phyloP scores from a whole-genome alignment of 1,284 basidiomycete species.

The Rhodotorula sp. region DNA sequence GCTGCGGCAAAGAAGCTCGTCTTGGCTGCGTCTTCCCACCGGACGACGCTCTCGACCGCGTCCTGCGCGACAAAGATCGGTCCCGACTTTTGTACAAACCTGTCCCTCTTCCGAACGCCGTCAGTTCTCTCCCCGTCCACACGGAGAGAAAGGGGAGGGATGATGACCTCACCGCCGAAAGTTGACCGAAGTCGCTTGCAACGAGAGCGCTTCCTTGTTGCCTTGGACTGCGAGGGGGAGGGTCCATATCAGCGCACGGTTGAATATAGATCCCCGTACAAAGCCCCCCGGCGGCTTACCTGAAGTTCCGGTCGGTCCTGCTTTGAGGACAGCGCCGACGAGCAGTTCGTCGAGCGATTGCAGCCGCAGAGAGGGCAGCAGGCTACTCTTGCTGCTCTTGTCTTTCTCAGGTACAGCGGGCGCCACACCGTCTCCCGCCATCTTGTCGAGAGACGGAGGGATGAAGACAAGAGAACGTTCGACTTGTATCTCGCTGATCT shows the following conservation, averaged over 20 bases:
- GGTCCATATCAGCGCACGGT: background rate
- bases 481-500: too few relatives aligned
- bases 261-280: background rate
- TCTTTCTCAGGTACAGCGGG: background rate
- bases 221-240: constrained; percentile 18
- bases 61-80: constrained; percentile 44
- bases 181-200: constrained; percentile 41
- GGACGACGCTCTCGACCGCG: constrained; percentile 40
- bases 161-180: constrained; percentile 36
- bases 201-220: constrained; percentile 38
- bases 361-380: constrained; percentile 6
- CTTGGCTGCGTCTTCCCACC: constrained; percentile 43
- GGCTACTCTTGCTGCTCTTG: background rate
- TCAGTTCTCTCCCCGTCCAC: background rate
- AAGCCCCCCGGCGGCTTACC: background rate
- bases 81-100: constrained; percentile 45
- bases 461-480: background rate
- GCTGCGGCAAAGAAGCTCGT: constrained; percentile 41
- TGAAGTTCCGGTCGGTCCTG: constrained; percentile 1
- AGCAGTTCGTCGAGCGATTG: constrained; percentile 20
- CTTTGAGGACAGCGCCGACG: constrained; percentile 18
- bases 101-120: background rate
- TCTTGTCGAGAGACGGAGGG: background rate
- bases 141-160: background rate
- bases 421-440: background rate